Evolutionary conservation across 768 basidiomycete genomes (phyloP).

Genomic region (Termitomyces sp.): DNA sequence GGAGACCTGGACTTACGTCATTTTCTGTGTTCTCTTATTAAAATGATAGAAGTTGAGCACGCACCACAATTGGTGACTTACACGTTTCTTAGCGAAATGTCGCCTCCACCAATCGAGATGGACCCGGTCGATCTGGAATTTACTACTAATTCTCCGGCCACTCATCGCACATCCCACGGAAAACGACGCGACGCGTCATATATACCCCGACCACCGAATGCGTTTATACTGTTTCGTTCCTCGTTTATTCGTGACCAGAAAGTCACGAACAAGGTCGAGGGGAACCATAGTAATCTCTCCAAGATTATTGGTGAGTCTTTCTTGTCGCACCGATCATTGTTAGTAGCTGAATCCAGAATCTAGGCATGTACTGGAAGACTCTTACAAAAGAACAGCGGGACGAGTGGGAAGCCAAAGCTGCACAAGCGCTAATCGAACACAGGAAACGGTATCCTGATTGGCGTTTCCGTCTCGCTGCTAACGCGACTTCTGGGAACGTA

Average conservation of each 20-base stretch:
- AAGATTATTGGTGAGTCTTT: constrained; percentile 68
- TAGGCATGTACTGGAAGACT: constrained; percentile 74
- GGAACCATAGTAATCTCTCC: constrained; percentile 74
- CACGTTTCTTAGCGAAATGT: constrained; percentile 63
- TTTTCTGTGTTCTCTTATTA: not conserved
- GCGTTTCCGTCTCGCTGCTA: constrained; percentile 68
- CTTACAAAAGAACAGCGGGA: constrained; percentile 65
- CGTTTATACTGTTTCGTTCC: constrained; percentile 82
- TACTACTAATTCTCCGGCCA: not conserved
- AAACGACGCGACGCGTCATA: constrained; percentile 69
- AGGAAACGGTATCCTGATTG: constrained; percentile 75
- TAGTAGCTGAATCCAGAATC: not conserved
- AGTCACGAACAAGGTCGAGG: constrained; percentile 74
- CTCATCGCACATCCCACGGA: constrained; percentile 44
- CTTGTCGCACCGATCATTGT: not conserved
- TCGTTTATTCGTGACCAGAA: constrained; percentile 73
- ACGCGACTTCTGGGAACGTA: constrained; percentile 25
- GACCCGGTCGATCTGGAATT: not conserved
- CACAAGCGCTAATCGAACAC: constrained; percentile 69
- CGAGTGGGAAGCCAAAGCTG: constrained; percentile 73
- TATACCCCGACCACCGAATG: constrained; percentile 82
- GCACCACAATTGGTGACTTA: constrained; percentile 33
- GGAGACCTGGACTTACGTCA: not conserved
- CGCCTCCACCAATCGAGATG: constrained; percentile 27
- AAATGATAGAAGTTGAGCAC: not conserved